phyloP scores from a whole-genome alignment of 129 eudicot genomes.

The Heracleum sosnowskyi region DNA sequence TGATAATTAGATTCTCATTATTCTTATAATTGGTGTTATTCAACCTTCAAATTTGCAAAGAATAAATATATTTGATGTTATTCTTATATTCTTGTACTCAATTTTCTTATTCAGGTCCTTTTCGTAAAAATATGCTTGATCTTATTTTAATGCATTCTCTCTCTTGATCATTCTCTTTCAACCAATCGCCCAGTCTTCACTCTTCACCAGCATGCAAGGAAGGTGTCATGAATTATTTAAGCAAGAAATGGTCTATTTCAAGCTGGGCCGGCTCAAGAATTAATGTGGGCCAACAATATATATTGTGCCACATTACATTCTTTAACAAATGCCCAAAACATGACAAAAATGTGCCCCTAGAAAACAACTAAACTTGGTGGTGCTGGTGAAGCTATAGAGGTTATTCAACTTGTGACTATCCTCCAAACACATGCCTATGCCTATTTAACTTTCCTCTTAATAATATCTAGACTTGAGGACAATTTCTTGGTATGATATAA shows the following conservation, averaged over 20 bases:
- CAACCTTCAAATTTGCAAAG: too few species aligned
- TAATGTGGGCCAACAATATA: slow-evolving; percentile 11
- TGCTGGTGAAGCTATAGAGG: slow-evolving; percentile 12
- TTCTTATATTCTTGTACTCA: too few species aligned
- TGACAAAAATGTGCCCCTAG: slow-evolving; percentile 23
- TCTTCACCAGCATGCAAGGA: background rate
- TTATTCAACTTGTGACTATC: slow-evolving; percentile 29
- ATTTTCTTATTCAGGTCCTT: background rate
- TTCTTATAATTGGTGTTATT: too few species aligned
- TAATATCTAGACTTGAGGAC: slow-evolving; percentile 15
- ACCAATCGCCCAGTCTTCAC: background rate
- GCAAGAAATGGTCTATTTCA: background rate
- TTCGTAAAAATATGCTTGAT: background rate
- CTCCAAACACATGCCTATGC: slow-evolving; percentile 35
- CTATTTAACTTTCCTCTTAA: background rate
- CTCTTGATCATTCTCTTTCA: background rate
- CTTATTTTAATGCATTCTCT: too few species aligned
- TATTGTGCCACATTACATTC: slow-evolving; percentile 17
- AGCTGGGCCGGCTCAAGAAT: slow-evolving; percentile 43
- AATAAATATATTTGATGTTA: too few species aligned
- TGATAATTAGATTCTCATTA: too few species aligned
- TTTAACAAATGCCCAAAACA: slow-evolving; percentile 12
- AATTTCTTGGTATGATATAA: slow-evolving; percentile 14
- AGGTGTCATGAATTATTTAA: background rate
- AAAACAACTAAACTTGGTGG: slow-evolving; percentile 18